Evolutionary conservation across 768 basidiomycete genomes (phyloP), one percentile per base, ranked within the genome.

Genomic region (Boletus vermiculosoides): DNA sequence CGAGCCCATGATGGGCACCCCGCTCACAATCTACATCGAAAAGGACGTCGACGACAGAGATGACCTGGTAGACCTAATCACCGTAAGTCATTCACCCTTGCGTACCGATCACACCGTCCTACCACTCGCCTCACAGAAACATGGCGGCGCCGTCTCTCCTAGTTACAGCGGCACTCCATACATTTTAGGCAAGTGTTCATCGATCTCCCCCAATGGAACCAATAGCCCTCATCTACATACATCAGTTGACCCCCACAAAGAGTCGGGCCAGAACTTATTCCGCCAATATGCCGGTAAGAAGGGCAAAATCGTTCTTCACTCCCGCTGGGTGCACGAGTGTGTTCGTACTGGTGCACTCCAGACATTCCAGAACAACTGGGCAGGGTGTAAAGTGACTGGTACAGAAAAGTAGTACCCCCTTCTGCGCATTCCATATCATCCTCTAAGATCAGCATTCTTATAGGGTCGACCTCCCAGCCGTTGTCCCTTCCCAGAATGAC

Each of bases 201-300:
- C 44, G 50, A 57, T 53, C 48, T 52, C 51, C 23, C 34, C 47
- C 10, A 13, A 34, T n/a, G 15, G 9, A n/a, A 50, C 50, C 23
- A 25, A 15, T 15, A n/a, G 11, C 25, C 4, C 56, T 62, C 58
- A 62, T 45, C 51, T 25, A 22, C 49, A 31, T 3, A n/a, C n/a
- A 37, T 42, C 61, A 93, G 92, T 94, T 55, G 87, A 92, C 63
- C 87, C 92, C 4, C 80, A 84, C 62, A 88, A 86, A 63, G 78
- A 83, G 50, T 88, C 89, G 7, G 92, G 92, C 4, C 90, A 92
- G 68, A 91, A 85, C 64, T 71, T 94, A 4, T 92, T 83, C 71
- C 82, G 88, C 44, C 88, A 91, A 65, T 92, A 90, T 70, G 82
- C 80, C 1, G 80, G 82, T 45, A 92, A 92, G 73, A 92, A 90